A percentile compares a stretch with the other conserved stretches of the same genome.
Evolutionary conservation across 2,329 filamentous ascomycete genomes (phyloP).

Genomic region (Diaporthe citrichinensis): DNA sequence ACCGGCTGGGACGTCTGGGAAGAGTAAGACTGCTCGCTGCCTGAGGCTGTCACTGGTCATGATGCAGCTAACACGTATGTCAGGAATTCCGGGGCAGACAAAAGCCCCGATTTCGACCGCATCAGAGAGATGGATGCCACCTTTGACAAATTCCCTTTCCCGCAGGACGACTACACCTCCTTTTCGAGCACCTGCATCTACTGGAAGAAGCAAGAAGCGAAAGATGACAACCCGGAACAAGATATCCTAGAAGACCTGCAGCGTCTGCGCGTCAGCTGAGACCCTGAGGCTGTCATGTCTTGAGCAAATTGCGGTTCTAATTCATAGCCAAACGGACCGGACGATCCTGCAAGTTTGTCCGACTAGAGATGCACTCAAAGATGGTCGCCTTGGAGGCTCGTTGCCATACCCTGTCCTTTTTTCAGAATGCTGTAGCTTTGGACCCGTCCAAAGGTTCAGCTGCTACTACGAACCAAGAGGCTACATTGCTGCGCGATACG

Average conservation of each 20-base stretch:
- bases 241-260: background rate
- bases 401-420: background rate
- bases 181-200: constrained; percentile 60
- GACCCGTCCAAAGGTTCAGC: background rate
- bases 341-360: background rate
- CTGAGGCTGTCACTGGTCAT: background rate
- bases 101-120: constrained; percentile 48
- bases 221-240: background rate
- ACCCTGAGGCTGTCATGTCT: background rate
- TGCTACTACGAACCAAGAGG: background rate
- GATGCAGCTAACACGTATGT: background rate
- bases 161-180: constrained; percentile 54
- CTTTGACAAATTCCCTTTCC: constrained; percentile 53
- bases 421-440: background rate
- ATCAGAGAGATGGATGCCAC: constrained; percentile 52
- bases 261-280: constrained; percentile 9
- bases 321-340: background rate
- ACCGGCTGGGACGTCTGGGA: constrained; percentile 68
- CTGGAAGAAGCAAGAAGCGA: constrained; percentile 49
- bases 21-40: constrained; percentile 52
- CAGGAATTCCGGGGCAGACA: constrained; percentile 23
- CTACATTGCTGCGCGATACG: background rate
- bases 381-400: background rate
- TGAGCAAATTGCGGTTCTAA: background rate
- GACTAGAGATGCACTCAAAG: background rate